Conservation (phyloP, 2,329 filamentous ascomycete species). For the Lachnellula hyalina region DNA sequence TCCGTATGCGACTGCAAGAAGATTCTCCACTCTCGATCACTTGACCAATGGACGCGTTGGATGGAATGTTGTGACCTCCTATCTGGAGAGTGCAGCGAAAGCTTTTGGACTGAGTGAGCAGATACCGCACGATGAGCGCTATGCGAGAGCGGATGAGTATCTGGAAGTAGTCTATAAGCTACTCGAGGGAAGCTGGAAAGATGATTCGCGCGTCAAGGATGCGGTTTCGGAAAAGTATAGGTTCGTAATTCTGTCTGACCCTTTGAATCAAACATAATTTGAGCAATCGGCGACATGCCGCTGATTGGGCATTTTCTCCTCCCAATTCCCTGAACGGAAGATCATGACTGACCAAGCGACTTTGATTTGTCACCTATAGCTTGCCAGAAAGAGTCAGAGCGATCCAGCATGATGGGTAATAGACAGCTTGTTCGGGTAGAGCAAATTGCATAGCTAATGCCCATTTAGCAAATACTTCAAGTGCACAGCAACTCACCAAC, state of each 20-base stretch:
- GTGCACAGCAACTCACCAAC: constrained; percentile 56
- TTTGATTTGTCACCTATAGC: too few species aligned
- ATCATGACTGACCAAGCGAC: too few species aligned
- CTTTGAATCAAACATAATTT: too few species aligned
- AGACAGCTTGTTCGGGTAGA: too few species aligned
- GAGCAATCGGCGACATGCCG: too few species aligned
- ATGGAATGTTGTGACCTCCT: constrained; percentile 56
- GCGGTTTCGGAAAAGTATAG: neutral
- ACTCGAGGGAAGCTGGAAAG: constrained; percentile 59
- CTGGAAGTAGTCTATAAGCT: constrained; percentile 55
- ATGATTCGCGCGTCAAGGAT: constrained; percentile 51
- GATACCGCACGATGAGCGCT: constrained; percentile 58
- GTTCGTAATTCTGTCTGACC: too few species aligned
- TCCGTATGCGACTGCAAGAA: constrained; percentile 60
- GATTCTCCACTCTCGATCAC: constrained; percentile 61
- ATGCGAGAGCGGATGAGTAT: constrained; percentile 58
- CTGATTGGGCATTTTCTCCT: too few species aligned
- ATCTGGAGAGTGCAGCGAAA: constrained; percentile 57
- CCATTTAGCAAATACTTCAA: constrained; percentile 45
- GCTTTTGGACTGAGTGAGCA: constrained; percentile 55
- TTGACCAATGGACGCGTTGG: constrained; percentile 50
- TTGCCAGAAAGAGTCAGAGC: neutral
- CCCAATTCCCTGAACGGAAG: too few species aligned
- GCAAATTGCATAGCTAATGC: too few species aligned
- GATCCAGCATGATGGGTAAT: constrained; percentile 55